These are phyloP conservation scores for Rhypophila decipiens DNA, from an alignment of 495 filamentous ascomycete genomes.

Conservation along the genomic window DNA sequence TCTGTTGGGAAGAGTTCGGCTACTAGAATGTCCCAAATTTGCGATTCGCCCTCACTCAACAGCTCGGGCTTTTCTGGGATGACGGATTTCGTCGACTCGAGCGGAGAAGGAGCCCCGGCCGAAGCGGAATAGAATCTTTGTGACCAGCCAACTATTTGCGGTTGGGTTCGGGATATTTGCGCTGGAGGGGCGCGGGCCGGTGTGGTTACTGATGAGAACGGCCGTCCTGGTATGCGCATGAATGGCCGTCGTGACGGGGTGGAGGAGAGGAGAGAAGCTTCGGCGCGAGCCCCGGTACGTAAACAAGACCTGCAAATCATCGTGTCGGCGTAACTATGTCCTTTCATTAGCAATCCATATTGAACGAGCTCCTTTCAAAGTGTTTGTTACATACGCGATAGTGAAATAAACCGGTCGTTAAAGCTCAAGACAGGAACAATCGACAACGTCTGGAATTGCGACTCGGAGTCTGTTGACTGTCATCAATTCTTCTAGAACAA, in stretches of 20 bases:
- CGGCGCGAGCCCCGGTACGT: constrained; percentile 6
- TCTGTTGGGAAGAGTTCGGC: constrained; percentile 39
- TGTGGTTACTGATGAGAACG: no score
- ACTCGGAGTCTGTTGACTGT: no score
- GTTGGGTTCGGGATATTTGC: no score
- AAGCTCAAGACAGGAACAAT: no score
- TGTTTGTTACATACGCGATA: no score
- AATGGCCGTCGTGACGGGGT: neutral
- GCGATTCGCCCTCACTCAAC: constrained; percentile 36
- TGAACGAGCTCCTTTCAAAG: neutral
- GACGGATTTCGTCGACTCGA: neutral
- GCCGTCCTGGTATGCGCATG: neutral
- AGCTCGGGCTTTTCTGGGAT: constrained; percentile 32
- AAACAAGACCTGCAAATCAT: constrained; percentile 25
- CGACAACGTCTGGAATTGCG: no score
- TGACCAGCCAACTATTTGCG: no score
- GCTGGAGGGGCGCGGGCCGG: no score
- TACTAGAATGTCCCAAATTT: constrained; percentile 38
- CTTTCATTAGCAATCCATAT: neutral
- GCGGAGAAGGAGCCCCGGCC: neutral
- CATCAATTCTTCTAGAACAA: no score
- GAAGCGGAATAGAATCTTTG: neutral
- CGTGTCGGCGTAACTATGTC: neutral
- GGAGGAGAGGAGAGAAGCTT: constrained; percentile 1
- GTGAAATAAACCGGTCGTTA: no score